Base-by-base conservation (phyloP, 73 alveolate species). In the Paramecium sonneborni region DNA sequence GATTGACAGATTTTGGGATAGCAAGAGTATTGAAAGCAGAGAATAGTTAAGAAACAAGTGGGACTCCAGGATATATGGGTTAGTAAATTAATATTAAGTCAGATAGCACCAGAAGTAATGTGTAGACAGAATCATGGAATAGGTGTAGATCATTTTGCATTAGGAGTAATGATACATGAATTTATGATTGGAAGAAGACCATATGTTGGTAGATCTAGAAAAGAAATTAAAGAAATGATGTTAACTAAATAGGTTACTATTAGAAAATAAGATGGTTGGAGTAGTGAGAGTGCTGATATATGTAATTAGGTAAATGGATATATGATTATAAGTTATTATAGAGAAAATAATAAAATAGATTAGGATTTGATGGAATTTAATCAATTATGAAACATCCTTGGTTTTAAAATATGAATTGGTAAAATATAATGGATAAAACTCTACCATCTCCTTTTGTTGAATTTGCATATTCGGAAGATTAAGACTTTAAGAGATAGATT, bases 341-440 rank as follows among this genome's bases (percentile, higher is more conserved):
- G 90, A 96, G 99, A 85, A 97, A 97, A 69, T 98, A 98, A 20
- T 93, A 92, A 55, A 74, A 93, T 35, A 92, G 99, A 92, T 88
- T 98, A 28, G 99, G 99, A 30, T 69, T 69, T 85, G 94, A 95
- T 86, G 99, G 99, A 26, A 85, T 92, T 18, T 85, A 93, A 69
- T 99, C 96, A 86, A 94, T 97, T 24, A 96, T 96, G 89, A 90
- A 92, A 6, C 99, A 98, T 94, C 96, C 98, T 72, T 98, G 99
- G 99, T 85, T 98, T 79, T 89, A 92, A 85, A 85, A 94, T 21
- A 94, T 96, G 85, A 95, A 97, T 58, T 97, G 99, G 99, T 91
- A 97, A 57, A 89, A 76, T 52, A 89, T 97, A 35, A 30, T 92
- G 30, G 97, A 94, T 38, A 93, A 92, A 72, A 94, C 93, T 92